phyloP scores from a whole-genome alignment of 345 rosid genomes.

The Lenwebbia sp. region DNA sequence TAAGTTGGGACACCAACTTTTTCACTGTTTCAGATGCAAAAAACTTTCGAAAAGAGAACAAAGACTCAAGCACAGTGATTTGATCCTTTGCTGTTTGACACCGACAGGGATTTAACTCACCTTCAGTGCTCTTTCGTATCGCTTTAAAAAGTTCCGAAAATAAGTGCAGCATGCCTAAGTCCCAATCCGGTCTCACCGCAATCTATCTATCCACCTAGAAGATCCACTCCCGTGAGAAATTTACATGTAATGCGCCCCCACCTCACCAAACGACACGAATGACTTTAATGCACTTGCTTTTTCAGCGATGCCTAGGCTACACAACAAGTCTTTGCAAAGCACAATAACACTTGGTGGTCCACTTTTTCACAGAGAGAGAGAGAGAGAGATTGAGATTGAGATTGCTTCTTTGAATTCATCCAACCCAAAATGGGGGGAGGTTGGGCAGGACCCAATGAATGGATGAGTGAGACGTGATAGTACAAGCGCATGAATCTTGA shows the following conservation, averaged over 20 bases:
- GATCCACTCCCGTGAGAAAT: background rate
- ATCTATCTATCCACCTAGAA: background rate
- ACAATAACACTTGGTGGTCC: background rate
- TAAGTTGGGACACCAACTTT: background rate
- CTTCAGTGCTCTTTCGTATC: background rate
- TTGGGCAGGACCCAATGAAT: background rate
- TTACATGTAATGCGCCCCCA: background rate
- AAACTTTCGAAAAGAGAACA: background rate
- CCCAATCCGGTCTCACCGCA: background rate
- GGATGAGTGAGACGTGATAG: background rate
- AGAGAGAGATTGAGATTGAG: background rate
- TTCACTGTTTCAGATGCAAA: background rate
- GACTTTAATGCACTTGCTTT: background rate
- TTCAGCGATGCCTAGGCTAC: background rate
- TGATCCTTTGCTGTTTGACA: background rate
- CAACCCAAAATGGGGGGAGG: background rate
- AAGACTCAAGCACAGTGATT: background rate
- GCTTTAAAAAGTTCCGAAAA: background rate
- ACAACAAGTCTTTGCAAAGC: background rate
- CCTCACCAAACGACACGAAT: background rate
- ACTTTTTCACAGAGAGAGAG: background rate
- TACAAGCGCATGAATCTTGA: background rate
- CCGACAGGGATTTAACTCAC: background rate
- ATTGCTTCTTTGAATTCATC: background rate
- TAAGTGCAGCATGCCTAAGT: background rate